Evolutionary conservation across 306 rosid species (phyloP), one percentile per base, ranked within the genome.

Genomic region (Cicer bijugum): DNA sequence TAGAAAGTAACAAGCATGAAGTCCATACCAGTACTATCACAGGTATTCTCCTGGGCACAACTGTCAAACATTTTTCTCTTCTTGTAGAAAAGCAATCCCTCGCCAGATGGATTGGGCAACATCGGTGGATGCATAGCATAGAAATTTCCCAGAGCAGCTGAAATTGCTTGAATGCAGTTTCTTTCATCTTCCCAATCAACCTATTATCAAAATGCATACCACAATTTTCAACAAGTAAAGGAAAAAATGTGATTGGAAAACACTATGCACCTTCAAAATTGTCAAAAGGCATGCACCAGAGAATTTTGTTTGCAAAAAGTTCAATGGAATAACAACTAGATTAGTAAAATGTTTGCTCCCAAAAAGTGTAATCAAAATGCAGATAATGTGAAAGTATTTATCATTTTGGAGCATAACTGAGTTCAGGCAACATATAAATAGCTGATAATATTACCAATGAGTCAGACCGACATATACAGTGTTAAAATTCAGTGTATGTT

Each of bases 121-220:
- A 91, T 65, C 58, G 90, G 96, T 66, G 97, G 97, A 84, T 91
- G 97, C 92, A 89, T 85, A 12, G 96, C 97, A 81, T 91, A 93
- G 82, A 93, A 91, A 79, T 86, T 85, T 71, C 92, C 98, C 33
- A 93, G 83, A 77, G 96, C 90, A 81, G 94, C 98, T 59, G 97
- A 78, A 83, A 91, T 81, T 50, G 84, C 65, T 87, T 89, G 96
- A 47, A 93, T 69, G 82, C 96, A 91, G 52, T 60, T 84, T 71
- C 78, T 91, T 84, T 93, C 97, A 55, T 83, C 88, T 65, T 88
- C 96, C 98, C 97, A 93, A 76, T 93, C 90, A 80, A 91, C 85
- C 98, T 89, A 76, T 16, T 69, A 77, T 35, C 47, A 74, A 69
- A 74, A 53, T 19, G 64, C 37, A 65, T 76, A 67, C 57, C 59